Conservation (phyloP, 2,329 filamentous ascomycete species). For the Colletotrichum sp. region DNA sequence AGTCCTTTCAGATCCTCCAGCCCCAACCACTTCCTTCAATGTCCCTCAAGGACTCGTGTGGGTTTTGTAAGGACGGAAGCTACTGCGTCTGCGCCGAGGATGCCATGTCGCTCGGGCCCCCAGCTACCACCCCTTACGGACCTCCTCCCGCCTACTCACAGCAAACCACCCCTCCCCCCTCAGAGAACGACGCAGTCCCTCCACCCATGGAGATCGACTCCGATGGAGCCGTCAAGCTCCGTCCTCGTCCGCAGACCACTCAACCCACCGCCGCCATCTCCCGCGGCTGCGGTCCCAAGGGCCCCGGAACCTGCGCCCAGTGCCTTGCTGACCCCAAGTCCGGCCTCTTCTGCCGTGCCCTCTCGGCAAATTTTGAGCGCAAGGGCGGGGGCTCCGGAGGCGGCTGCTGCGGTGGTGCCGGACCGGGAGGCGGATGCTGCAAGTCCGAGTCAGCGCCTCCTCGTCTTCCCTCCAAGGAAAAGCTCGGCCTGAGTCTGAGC, state of each 20-base stretch:
- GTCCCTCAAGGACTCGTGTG: slow-evolving; percentile 69
- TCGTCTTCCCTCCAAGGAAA: slow-evolving; percentile 33
- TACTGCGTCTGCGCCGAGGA: slow-evolving; percentile 82
- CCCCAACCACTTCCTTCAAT: slow-evolving; percentile 35
- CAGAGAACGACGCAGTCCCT: slow-evolving; percentile 63
- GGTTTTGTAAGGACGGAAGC: slow-evolving; percentile 83
- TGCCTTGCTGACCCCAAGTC: slow-evolving; percentile 80
- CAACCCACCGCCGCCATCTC: slow-evolving; percentile 35
- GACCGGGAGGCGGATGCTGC: slow-evolving; percentile 68
- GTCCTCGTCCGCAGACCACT: slow-evolving; percentile 33
- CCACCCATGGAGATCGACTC: slow-evolving; percentile 63
- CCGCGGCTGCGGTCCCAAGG: slow-evolving; percentile 65
- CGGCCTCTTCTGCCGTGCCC: slow-evolving; percentile 81
- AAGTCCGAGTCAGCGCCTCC: slow-evolving; percentile 47
- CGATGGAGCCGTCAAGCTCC: slow-evolving; percentile 66
- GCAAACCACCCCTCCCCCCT: slow-evolving; percentile 61
- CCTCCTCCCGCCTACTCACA: slow-evolving; percentile 29
- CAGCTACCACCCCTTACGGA: slow-evolving; percentile 4
- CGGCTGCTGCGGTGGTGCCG: slow-evolving; percentile 66
- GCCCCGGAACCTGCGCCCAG: slow-evolving; percentile 80
- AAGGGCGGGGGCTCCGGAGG: slow-evolving; percentile 38
- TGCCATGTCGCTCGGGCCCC: slow-evolving; percentile 30
- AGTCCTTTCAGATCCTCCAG: slow-evolving; percentile 16
- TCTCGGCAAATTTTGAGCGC: slow-evolving; percentile 69
- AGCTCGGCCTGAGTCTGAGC: slow-evolving; percentile 63